Percentiles rank a stretch among this genome's conserved stretches.
These are phyloP conservation scores for Penicillium alfredii DNA, from an alignment of 495 filamentous ascomycete species.

Conservation along the genomic window DNA sequence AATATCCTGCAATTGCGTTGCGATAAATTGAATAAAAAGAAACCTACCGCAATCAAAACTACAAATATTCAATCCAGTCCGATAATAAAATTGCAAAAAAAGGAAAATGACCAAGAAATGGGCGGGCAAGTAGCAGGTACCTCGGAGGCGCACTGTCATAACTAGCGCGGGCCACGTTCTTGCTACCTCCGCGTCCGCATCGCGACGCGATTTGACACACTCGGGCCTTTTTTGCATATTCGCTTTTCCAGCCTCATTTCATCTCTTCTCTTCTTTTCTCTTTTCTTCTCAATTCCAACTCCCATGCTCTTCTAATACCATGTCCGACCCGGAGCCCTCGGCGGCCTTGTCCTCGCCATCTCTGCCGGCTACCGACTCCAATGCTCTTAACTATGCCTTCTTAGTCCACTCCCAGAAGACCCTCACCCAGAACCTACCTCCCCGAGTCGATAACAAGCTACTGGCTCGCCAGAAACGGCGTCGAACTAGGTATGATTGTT, in stretches of 20 bases:
- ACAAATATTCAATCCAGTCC: no score
- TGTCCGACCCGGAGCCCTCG: constrained; percentile 37
- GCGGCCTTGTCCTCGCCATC: constrained; percentile 34
- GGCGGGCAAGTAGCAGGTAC: constrained; percentile 11
- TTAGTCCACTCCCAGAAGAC: constrained; percentile 64
- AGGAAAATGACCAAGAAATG: background rate
- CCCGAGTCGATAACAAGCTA: constrained; percentile 61
- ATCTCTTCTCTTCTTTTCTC: constrained; percentile 9
- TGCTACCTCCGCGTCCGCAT: constrained; percentile 36
- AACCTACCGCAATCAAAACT: no score
- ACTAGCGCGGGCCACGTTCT: constrained; percentile 31
- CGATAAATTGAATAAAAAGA: no score
- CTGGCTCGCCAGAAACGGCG: constrained; percentile 62
- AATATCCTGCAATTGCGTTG: no score
- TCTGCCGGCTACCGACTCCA: constrained; percentile 31
- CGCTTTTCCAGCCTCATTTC: constrained; percentile 17
- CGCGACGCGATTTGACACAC: constrained; percentile 35
- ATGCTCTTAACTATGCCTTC: constrained; percentile 53
- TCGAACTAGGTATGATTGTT: constrained; percentile 51
- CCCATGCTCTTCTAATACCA: constrained; percentile 20
- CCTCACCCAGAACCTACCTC: constrained; percentile 54
- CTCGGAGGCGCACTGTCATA: constrained; percentile 12
- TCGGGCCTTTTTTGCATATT: constrained; percentile 14
- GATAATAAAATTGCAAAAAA: background rate
- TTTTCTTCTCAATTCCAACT: constrained; percentile 2